Conservation (phyloP, 257 asterid genomes). For the Hygrophila difformis region DNA sequence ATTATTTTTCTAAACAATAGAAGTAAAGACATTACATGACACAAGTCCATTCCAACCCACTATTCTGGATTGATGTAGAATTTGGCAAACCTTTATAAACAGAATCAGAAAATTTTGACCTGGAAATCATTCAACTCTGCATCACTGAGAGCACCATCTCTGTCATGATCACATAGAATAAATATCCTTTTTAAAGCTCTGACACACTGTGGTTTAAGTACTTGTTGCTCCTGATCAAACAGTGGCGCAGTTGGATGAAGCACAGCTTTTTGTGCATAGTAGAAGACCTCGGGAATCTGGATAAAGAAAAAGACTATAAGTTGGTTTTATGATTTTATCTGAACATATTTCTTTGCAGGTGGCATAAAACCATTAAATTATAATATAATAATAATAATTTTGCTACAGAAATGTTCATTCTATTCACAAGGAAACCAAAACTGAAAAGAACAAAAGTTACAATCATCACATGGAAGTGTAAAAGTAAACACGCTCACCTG, state of each 20-base stretch:
- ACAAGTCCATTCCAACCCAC: background rate
- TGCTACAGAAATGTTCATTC: no score
- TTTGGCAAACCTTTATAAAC: conserved; percentile 3
- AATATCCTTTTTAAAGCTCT: conserved; percentile 92
- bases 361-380: conserved; percentile 7
- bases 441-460: no score
- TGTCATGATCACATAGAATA: conserved; percentile 84
- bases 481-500: no score
- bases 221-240: conserved; percentile 93
- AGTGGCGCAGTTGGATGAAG: conserved; percentile 97
- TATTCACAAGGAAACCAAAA: no score
- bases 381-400: conserved; percentile 1
- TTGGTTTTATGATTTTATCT: no score
- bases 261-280: conserved; percentile 92
- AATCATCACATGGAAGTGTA: no score
- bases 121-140: conserved; percentile 91
- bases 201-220: conserved; percentile 80
- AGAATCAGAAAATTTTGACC: conserved; percentile 31
- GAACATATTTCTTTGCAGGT: conserved; percentile 1
- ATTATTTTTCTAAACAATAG: no score
- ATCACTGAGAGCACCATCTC: conserved; percentile 98
- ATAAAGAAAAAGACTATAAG: no score
- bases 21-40: background rate
- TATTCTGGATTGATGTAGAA: background rate
- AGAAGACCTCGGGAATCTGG: conserved; percentile 88